These are phyloP conservation scores for apple (Malus domestica) DNA, from an alignment of 306 rosid species.

Conservation along the genomic window DNA sequence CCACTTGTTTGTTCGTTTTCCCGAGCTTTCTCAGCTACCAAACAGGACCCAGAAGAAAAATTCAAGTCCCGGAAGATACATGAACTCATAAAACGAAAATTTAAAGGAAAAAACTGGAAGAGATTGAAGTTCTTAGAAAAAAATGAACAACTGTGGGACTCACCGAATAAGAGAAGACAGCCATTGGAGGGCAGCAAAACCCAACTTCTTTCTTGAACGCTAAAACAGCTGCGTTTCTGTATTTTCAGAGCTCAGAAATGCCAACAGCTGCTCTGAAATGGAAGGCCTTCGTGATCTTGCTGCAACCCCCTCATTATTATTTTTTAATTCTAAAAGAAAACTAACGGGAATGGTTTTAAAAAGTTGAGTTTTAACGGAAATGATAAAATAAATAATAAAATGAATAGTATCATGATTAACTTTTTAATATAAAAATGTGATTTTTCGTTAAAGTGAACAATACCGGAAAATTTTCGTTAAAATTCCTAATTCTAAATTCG, in stretches of 20 bases:
- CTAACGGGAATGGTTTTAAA: too few relatives aligned
- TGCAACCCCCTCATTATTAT: neutral
- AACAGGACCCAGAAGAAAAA: conserved; percentile 3
- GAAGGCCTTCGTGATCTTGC: neutral
- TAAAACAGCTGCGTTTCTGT: neutral
- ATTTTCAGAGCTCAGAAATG: neutral
- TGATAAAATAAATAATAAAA: too few relatives aligned
- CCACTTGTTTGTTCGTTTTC: neutral
- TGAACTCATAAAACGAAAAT: neutral
- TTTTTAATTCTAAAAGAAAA: neutral
- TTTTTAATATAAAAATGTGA: too few relatives aligned
- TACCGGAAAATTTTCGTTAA: too few relatives aligned
- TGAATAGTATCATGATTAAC: fast-evolving
- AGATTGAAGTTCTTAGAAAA: neutral
- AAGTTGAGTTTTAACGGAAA: too few relatives aligned
- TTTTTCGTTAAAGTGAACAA: too few relatives aligned
- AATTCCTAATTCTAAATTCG: neutral
- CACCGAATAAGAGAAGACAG: conserved; percentile 22
- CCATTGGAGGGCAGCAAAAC: conserved; percentile 26
- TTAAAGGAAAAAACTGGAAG: neutral
- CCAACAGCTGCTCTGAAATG: neutral
- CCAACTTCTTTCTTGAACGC: neutral
- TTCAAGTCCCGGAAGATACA: neutral
- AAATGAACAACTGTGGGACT: conserved; percentile 15
- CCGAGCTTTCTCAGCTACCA: conserved; percentile 11